Evolutionary conservation across 2,329 filamentous ascomycete genomes (phyloP), one percentile per base, ranked within the genome.

Genomic region (Endocalyx cinctus): DNA sequence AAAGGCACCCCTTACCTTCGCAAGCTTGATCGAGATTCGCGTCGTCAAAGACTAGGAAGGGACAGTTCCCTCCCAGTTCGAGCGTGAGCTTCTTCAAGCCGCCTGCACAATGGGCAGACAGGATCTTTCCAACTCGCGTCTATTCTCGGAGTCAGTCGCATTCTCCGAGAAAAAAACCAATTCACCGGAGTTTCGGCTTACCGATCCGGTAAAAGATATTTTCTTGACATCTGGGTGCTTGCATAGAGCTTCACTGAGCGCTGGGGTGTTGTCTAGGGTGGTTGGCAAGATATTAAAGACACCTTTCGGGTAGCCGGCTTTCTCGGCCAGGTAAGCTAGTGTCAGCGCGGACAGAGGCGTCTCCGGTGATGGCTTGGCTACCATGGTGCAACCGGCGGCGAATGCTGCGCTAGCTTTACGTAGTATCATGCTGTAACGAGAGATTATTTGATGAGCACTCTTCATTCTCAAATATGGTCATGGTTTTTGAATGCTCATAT

Each of bases 301-400:
- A 3, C 86, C 86, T 25, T 77, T 74, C 1, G 85, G 85, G 26
- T 89, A 82, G 1, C 86, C 87, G 1, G 87, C 86, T 14, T 79
- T 71, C 27, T 73, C 64, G 0, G 75, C 74, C 19, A 81, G 55
- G 51, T 67, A 52, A 7, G 65, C 75, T n/a, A 80, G 51, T 3
- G 68, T 64, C 12, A 79, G 55, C 0, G 72, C 68, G 2, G 72
- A 72, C 20, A 80, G 63, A 0, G 77, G 76, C 1, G 76, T 79
- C 55, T 87, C 82, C 1, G 82, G 82, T 4, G 77, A 81, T 3
- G 82, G 79, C 60, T 87, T 87, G 12, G 77, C 68, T 12, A 89
- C 68, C 77, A 89, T 85, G 2, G 82, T 80, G 51, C 82, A 86
- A 1, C 82, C 82, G 4, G 82, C 82, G 2, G 82, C 82, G 25